phyloP scores from a whole-genome alignment of 441 rosid species.

The Bocquillonia castaneifolia region DNA sequence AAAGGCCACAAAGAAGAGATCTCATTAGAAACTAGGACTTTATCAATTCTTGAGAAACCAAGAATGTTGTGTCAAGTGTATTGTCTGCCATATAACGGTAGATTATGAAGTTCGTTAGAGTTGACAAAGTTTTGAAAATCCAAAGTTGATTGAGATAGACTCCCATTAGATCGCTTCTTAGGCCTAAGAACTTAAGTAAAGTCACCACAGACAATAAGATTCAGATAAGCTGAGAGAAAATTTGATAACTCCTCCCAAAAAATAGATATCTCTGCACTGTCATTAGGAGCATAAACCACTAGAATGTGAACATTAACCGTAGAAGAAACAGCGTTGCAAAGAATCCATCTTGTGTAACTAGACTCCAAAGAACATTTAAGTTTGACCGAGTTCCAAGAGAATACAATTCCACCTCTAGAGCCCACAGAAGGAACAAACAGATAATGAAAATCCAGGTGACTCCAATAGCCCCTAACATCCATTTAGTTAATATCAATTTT shows the following conservation, averaged over 20 bases:
- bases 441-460: neutral
- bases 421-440: neutral
- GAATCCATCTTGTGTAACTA: neutral
- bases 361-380: neutral
- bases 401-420: neutral
- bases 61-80: neutral
- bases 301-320: neutral
- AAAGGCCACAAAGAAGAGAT: neutral
- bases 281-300: neutral
- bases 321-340: neutral
- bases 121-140: neutral
- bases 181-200: neutral
- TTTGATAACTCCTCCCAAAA: neutral
- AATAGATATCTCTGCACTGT: neutral
- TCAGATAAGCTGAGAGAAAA: neutral
- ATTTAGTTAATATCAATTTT: neutral
- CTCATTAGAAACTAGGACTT: neutral
- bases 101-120: neutral
- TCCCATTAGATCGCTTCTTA: neutral
- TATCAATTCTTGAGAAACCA: neutral
- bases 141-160: neutral
- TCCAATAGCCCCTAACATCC: neutral
- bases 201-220: neutral
- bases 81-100: neutral
- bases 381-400: neutral